A percentile compares a stretch with the other conserved stretches of the same genome.
Conservation (phyloP, 306 rosid genomes). For the Alnus glutinosa region DNA sequence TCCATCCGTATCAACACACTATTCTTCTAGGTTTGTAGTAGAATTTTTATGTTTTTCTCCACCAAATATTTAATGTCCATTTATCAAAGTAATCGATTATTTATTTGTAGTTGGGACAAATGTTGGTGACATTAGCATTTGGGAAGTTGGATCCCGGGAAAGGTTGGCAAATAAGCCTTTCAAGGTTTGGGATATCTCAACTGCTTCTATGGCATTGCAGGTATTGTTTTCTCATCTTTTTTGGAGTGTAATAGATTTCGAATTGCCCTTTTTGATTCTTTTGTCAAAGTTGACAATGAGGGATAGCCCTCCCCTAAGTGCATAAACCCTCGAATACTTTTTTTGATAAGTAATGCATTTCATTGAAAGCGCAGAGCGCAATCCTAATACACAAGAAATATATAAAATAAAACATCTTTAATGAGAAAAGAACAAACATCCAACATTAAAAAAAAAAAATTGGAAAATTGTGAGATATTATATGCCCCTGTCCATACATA, state of each 20-base stretch:
- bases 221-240: conserved; percentile 11
- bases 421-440: too few relatives aligned
- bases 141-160: conserved; percentile 49
- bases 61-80: background rate
- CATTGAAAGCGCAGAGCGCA: too few relatives aligned
- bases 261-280: background rate
- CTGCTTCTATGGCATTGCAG: conserved; percentile 40
- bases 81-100: background rate
- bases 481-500: too few relatives aligned
- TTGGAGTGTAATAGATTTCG: background rate
- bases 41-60: background rate
- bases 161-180: conserved; percentile 42
- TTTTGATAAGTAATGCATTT: too few relatives aligned
- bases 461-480: too few relatives aligned
- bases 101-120: conserved; percentile 45
- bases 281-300: background rate
- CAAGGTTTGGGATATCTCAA: conserved; percentile 45
- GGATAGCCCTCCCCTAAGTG: background rate
- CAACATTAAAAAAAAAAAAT: too few relatives aligned
- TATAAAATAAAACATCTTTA: too few relatives aligned
- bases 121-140: conserved; percentile 50
- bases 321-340: background rate
- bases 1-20: conserved; percentile 42
- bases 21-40: conserved; percentile 43
- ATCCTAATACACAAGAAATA: too few relatives aligned